Conservation (phyloP, 768 basidiomycete species). For the Serendipita sp. region DNA sequence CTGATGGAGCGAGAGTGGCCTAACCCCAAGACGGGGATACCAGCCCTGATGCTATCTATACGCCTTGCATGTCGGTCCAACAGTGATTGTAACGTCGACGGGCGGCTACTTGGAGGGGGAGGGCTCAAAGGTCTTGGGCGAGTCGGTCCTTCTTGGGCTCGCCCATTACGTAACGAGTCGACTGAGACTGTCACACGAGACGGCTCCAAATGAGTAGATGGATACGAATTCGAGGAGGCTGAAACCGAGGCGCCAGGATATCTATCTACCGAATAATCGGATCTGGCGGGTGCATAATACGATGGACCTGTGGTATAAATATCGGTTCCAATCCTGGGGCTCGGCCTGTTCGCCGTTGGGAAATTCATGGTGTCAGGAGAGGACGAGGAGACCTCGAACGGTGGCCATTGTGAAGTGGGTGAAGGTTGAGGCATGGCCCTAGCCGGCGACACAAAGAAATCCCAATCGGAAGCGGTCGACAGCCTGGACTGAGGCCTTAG, state of each 20-base stretch:
- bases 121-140: not conserved
- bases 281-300: no score
- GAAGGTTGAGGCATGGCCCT: no score
- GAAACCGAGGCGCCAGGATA: not conserved
- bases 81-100: not conserved
- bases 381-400: no score
- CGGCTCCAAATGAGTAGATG: not conserved
- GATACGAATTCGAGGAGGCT: not conserved
- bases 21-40: not conserved
- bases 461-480: no score
- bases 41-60: not conserved
- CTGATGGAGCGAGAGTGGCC: not conserved
- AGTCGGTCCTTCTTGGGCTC: not conserved
- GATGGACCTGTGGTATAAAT: no score
- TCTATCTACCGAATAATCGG: no score
- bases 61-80: not conserved
- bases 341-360: no score
- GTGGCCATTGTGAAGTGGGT: no score
- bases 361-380: no score
- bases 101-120: not conserved
- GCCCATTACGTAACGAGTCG: not conserved
- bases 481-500: no score
- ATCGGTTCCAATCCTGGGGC: no score
- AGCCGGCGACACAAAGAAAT: no score
- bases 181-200: not conserved